phyloP scores from a whole-genome alignment of 2,329 filamentous ascomycete genomes.

The Rutstroemia sydowiana region DNA sequence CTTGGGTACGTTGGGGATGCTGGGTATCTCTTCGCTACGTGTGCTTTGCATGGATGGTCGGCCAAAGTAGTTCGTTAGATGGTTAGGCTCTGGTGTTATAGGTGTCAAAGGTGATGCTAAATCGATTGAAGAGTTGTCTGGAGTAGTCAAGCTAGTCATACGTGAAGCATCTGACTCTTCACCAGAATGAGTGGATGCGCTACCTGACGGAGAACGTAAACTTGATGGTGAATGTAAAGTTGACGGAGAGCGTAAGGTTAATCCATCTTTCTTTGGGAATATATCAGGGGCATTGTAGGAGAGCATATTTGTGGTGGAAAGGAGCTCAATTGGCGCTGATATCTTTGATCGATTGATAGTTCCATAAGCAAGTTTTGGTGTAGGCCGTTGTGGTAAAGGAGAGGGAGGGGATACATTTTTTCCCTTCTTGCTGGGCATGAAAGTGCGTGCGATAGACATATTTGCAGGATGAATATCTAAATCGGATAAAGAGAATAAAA shows the following conservation, averaged over 20 bases:
- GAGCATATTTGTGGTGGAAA: slow-evolving; percentile 94
- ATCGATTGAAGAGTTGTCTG: slow-evolving; percentile 37
- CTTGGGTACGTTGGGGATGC: slow-evolving; percentile 59
- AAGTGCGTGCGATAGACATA: slow-evolving; percentile 59
- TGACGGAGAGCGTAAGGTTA: too few relatives aligned
- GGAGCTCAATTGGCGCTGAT: slow-evolving; percentile 75
- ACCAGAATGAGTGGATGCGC: slow-evolving; percentile 37
- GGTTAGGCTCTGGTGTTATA: slow-evolving; percentile 47
- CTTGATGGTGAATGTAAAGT: too few relatives aligned
- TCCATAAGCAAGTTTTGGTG: slow-evolving; percentile 23
- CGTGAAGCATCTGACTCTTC: slow-evolving; percentile 64
- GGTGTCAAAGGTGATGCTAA: slow-evolving; percentile 37
- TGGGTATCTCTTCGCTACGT: slow-evolving; percentile 23
- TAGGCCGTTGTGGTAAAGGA: slow-evolving; percentile 21
- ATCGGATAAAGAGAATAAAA: slow-evolving; percentile 10
- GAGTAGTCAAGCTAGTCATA: slow-evolving; percentile 37
- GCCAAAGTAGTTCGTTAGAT: slow-evolving; percentile 60
- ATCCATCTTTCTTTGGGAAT: slow-evolving; percentile 28
- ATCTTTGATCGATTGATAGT: slow-evolving; percentile 55
- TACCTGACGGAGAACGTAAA: slow-evolving; percentile 6
- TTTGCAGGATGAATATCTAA: slow-evolving; percentile 17
- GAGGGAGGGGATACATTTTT: slow-evolving; percentile 36
- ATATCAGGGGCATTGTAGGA: slow-evolving; percentile 92
- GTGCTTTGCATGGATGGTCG: slow-evolving; percentile 27
- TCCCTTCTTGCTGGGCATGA: slow-evolving; percentile 56